Evolutionary conservation across 768 basidiomycete species (phyloP).

Genomic region (Fomitopsis pulvina): DNA sequence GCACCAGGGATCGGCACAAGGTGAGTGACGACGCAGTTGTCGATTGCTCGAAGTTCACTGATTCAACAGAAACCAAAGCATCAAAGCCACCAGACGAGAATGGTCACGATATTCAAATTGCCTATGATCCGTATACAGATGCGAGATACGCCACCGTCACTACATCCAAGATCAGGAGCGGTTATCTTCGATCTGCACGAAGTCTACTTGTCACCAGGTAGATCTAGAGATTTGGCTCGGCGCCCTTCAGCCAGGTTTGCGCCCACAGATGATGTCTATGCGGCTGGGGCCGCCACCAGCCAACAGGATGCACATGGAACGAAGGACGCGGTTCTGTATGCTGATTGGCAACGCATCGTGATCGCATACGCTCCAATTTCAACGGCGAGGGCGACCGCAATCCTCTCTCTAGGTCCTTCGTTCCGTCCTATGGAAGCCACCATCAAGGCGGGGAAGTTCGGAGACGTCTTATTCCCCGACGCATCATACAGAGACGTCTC

Average conservation of each 20-base stretch:
- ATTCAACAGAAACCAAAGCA: not conserved
- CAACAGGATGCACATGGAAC: not conserved
- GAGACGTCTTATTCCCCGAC: constrained; percentile 10
- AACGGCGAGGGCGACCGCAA: constrained; percentile 32
- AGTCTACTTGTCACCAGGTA: constrained; percentile 33
- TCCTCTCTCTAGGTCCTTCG: constrained; percentile 48
- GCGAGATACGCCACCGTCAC: constrained; percentile 55
- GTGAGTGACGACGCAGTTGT: constrained; percentile 1
- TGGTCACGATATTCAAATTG: constrained; percentile 32
- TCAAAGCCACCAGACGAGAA: not conserved
- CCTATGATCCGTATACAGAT: constrained; percentile 61
- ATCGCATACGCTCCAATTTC: constrained; percentile 40
- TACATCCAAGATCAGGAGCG: constrained; percentile 56
- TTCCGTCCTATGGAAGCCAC: constrained; percentile 2
- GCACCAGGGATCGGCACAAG: constrained; percentile 5
- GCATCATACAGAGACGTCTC: not conserved
- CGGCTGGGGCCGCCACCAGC: constrained; percentile 1
- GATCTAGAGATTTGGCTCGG: constrained; percentile 13
- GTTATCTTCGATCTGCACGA: constrained; percentile 58
- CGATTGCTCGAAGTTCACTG: not conserved
- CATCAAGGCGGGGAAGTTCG: not conserved
- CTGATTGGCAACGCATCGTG: constrained; percentile 39
- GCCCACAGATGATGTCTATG: constrained; percentile 11
- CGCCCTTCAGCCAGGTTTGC: constrained; percentile 22
- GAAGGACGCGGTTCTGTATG: constrained; percentile 27